phyloP scores from a whole-genome alignment of 768 basidiomycete species.

The Agrocybe praecox region DNA sequence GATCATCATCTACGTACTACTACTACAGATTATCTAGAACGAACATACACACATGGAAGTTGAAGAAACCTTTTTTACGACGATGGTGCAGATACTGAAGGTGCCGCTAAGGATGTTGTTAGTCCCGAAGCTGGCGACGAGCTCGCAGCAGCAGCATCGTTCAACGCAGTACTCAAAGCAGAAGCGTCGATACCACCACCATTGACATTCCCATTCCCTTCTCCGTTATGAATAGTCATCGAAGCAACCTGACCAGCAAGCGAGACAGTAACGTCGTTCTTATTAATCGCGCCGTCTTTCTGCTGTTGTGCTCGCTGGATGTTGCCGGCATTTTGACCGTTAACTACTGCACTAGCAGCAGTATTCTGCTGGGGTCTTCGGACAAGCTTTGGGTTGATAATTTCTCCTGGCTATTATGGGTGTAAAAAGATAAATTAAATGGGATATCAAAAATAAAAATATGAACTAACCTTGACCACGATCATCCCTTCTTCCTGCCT shows the following conservation, averaged over 20 bases:
- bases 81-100: slow-evolving; percentile 10
- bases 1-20: not conserved
- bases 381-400: slow-evolving; percentile 24
- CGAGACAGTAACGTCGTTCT: slow-evolving; percentile 5
- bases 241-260: slow-evolving; percentile 22
- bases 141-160: not conserved
- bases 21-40: slow-evolving; percentile 11
- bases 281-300: slow-evolving; percentile 14
- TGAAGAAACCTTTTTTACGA: slow-evolving; percentile 12
- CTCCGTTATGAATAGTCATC: slow-evolving; percentile 25
- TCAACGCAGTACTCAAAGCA: not conserved
- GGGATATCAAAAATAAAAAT: not conserved
- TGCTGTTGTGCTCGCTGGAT: slow-evolving; percentile 15
- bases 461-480: slow-evolving; percentile 15
- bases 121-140: not conserved
- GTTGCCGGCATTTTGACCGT: slow-evolving; percentile 15
- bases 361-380: slow-evolving; percentile 12
- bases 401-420: slow-evolving; percentile 19
- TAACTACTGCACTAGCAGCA: too few species aligned
- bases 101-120: not conserved
- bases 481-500: slow-evolving; percentile 18
- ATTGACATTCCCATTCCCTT: slow-evolving; percentile 16
- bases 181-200: slow-evolving; percentile 10
- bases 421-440: too few species aligned
- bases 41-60: not conserved